Base-by-base conservation (phyloP, 2,329 filamentous ascomycete species). In the Calonectria honghensis region DNA sequence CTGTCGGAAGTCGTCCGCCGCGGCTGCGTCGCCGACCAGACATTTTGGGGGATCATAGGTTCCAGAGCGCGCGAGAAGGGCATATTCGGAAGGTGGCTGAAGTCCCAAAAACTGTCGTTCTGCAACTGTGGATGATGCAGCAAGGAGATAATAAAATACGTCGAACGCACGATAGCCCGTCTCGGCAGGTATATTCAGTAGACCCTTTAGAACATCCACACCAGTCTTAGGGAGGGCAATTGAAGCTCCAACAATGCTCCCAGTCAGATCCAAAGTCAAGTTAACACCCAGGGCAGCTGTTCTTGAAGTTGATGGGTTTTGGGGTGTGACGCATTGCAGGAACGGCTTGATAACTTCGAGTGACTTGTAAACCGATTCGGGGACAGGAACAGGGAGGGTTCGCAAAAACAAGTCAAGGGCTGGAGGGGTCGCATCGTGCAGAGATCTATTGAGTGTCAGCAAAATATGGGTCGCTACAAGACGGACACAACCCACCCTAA, bases 61-160 rank as follows among this genome's bases (percentile, higher is more conserved):
- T 63, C 93, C 93, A 2, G 96, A 98, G 80, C 93, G 93, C 75
- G 94, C 92, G 20, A 99, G 89, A 1, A 98, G 88, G 11, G 92
- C 86, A 84, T 98, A 99, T 63, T 91, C 89, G 5, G 94, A 94
- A 3, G 95, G 91, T 14, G 92, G 89, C 85, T 95, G 94, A 37
- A 98, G 90, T 35, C 94, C 93, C 18, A 99, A 87, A 75, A 96
- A 98, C 82, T 98, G 96, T 70, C 95, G 90, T 86, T 99, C 97
- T 2, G 95, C 93, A 7, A 94, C 92, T 1, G 95, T 97, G 0
- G 96, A 98, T 0, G 95, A 94, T 24, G 94, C 95, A 0, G 96
- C 97, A 57, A 98, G 90, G 1, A 99, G 91, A 81, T 98, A 98
- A 87, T 99, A 98, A 83, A 99, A 98, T 67, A 97, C 96, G 82